phyloP scores from a whole-genome alignment of 1,284 basidiomycete genomes.

The Trichosporon inkin region DNA sequence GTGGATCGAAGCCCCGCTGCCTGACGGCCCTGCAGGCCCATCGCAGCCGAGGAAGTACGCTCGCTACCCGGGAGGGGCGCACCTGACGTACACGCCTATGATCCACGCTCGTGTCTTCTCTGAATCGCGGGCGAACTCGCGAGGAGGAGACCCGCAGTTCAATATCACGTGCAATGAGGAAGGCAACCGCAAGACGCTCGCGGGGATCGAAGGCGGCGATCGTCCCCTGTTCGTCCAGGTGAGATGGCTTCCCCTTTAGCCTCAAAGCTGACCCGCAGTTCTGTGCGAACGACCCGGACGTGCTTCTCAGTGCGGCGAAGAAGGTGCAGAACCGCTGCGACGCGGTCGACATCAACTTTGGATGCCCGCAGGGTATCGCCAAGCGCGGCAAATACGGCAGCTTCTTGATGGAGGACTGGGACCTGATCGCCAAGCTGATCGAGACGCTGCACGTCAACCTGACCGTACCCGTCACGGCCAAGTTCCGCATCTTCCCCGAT shows the following conservation, averaged over 20 bases:
- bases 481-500: conserved; percentile 86
- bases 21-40: neutral
- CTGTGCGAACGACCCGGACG: conserved; percentile 81
- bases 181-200: conserved; percentile 40
- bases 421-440: conserved; percentile 72
- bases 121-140: conserved; percentile 44
- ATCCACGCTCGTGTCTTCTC: conserved; percentile 88
- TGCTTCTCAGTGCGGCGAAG: conserved; percentile 70
- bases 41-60: conserved; percentile 13
- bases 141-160: conserved; percentile 59
- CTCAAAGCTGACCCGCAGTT: conserved; percentile 56
- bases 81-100: conserved; percentile 94
- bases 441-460: conserved; percentile 78
- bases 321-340: conserved; percentile 73
- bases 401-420: conserved; percentile 93
- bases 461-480: conserved; percentile 86
- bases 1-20: conserved; percentile 19
- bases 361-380: conserved; percentile 95
- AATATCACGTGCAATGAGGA: conserved; percentile 58
- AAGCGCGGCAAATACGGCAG: conserved; percentile 80
- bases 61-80: conserved; percentile 46
- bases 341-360: conserved; percentile 91
- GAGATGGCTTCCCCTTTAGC: conserved; percentile 13
- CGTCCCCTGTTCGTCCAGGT: conserved; percentile 82
- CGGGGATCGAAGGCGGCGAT: conserved; percentile 55